Conservation (phyloP, 2,329 filamentous ascomycete species). For the Gnomoniopsis sp. region DNA sequence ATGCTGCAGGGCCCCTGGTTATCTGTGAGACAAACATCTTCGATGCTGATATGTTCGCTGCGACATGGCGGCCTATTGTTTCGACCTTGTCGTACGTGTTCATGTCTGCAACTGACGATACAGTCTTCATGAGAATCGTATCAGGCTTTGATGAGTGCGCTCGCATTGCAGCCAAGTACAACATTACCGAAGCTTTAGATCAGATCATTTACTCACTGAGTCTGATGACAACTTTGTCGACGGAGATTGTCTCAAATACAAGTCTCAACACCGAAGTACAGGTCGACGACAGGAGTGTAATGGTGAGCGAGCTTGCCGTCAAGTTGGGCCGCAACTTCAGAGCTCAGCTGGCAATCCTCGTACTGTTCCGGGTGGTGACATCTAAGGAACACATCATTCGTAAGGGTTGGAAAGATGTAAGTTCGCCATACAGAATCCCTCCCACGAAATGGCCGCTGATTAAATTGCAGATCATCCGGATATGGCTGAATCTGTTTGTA, state of each 20-base stretch:
- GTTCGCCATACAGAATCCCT: constrained; percentile 29
- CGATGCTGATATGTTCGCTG: constrained; percentile 95
- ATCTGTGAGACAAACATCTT: constrained; percentile 90
- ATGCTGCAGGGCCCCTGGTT: constrained; percentile 68
- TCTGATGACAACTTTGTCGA: constrained; percentile 83
- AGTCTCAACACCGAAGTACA: constrained; percentile 93
- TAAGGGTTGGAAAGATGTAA: constrained; percentile 74
- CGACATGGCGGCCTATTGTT: constrained; percentile 92
- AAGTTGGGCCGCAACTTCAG: constrained; percentile 92
- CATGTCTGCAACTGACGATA: constrained; percentile 95
- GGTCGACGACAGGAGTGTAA: constrained; percentile 85
- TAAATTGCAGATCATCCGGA: constrained; percentile 68
- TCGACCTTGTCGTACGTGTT: constrained; percentile 97
- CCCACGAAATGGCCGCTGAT: constrained; percentile 32
- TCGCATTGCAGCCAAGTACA: constrained; percentile 82
- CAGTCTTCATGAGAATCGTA: constrained; percentile 90
- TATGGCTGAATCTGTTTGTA: constrained; percentile 92
- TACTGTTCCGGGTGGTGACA: constrained; percentile 89
- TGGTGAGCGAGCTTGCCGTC: constrained; percentile 97
- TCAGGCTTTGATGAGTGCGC: constrained; percentile 96
- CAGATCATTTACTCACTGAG: constrained; percentile 88
- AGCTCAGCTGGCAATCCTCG: constrained; percentile 87
- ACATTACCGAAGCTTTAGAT: constrained; percentile 81
- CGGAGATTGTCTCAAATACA: constrained; percentile 74
- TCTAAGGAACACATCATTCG: constrained; percentile 76